These are phyloP conservation scores for Mrakia blollopis DNA, from an alignment of 768 basidiomycete species.

Conservation along the genomic window DNA sequence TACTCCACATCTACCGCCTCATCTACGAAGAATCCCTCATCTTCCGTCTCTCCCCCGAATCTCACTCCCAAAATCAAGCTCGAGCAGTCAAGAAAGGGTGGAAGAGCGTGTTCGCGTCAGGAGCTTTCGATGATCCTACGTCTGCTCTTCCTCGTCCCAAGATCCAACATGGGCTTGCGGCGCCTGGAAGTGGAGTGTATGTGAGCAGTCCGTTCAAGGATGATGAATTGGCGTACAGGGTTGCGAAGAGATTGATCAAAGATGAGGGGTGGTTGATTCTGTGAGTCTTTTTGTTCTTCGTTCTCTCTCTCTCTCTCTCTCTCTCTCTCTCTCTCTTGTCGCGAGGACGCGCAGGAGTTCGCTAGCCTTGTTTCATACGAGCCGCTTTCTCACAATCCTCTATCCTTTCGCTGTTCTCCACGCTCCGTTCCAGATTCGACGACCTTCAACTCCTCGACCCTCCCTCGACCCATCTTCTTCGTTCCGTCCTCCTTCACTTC, in stretches of 20 bases:
- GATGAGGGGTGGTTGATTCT: conserved; percentile 30
- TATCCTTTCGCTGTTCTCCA: neutral
- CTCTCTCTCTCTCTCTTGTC: too few species aligned
- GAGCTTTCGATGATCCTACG: neutral
- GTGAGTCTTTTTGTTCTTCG: neutral
- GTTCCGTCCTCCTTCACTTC: conserved; percentile 15
- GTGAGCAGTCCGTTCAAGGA: conserved; percentile 15
- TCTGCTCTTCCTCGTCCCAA: neutral
- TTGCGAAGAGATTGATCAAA: conserved; percentile 24
- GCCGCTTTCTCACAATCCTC: neutral
- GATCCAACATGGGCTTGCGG: neutral
- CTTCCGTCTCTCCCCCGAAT: neutral
- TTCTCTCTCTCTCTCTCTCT: too few species aligned
- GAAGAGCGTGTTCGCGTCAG: conserved; percentile 17
- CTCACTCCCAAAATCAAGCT: neutral
- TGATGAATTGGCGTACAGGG: conserved; percentile 28
- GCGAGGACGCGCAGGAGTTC: too few species aligned
- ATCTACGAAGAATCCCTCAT: conserved; percentile 24
- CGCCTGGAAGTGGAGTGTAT: too few species aligned
- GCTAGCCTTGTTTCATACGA: too few species aligned
- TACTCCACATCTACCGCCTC: conserved; percentile 29
- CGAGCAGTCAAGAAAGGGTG: conserved; percentile 16
- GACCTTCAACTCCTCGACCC: conserved; percentile 25
- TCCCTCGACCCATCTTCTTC: conserved; percentile 25
- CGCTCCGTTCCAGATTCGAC: neutral